Evolutionary conservation across 768 basidiomycete genomes (phyloP), one percentile per base, ranked within the genome.

Genomic region (Coprinopsis strossmayeri): DNA sequence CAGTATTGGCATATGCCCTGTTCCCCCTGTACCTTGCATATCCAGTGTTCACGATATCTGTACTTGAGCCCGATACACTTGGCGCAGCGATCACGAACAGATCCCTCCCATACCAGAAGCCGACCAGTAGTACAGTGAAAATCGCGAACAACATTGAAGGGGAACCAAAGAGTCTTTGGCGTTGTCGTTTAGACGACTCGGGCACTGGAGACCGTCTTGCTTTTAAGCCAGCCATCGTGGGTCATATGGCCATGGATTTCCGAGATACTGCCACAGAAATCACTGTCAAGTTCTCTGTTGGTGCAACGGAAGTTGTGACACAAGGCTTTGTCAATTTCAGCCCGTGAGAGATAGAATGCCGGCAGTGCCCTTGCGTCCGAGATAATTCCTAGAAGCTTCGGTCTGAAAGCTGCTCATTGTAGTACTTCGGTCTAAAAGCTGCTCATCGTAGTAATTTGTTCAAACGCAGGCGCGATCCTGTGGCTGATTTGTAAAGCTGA

Each of bases 1-100:
- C 75, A 10, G 74, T 70, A 52, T 81, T 72, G 0, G 74, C 69
- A 52, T 65, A 75, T 0, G 74, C 70, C 7, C 64, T 63, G 50
- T 79, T 80, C 1, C 81, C 82, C 2, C 67, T 64, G 54, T 81
- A 84, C 46, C 66, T 71, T 1, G 76, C 78, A 50, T 85, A 82
- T 13, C 79, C 81, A 12, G 77, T 69, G 53, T 81, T 72, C 34
- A 81, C 71, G 23, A 79, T 62, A 49, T 64, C 47, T 17, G 28
- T 32, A 20, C 27, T 13, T 9, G 25, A 4, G 7, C 18, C 4
- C n/a, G 20, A n/a, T 9, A 17, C 17, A 20, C 9, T 27, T 4
- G 43, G 43, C 9, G 43, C 43, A 18, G 43, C 25, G 5, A 20
- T 11, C 11, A 25, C 41, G 5, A 13, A 9, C 15, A 45, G 15